Conservation (phyloP, 2,329 filamentous ascomycete genomes). For the Bipolaris cookei region DNA sequence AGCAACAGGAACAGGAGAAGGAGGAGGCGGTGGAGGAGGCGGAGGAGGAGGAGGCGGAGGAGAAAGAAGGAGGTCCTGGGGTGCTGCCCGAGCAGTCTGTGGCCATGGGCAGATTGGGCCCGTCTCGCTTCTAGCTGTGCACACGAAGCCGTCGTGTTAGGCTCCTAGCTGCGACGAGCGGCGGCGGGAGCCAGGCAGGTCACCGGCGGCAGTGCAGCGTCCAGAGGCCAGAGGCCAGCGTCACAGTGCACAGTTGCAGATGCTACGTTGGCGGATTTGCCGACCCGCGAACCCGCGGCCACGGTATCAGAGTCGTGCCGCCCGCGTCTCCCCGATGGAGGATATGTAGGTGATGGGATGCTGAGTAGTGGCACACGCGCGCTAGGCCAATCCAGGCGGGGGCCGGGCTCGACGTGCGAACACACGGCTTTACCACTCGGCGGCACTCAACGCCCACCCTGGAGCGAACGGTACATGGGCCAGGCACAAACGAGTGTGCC, state of each 20-base stretch:
- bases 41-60: not conserved
- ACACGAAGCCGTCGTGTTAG: slow-evolving; percentile 10
- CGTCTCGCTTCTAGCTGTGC: not conserved
- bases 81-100: not conserved
- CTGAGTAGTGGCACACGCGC: slow-evolving; percentile 8
- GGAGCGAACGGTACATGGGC: slow-evolving; percentile 9
- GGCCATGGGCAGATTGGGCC: not conserved
- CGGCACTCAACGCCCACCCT: not conserved
- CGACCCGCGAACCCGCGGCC: slow-evolving; percentile 27
- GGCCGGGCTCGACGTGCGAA: no score
- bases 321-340: slow-evolving; percentile 18
- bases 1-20: not conserved
- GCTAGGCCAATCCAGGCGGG: slow-evolving; percentile 5
- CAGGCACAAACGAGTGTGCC: slow-evolving; percentile 6
- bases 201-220: not conserved
- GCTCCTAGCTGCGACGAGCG: slow-evolving; percentile 2
- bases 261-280: slow-evolving; percentile 23
- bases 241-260: slow-evolving; percentile 10
- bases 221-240: not conserved
- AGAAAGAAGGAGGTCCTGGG: not conserved
- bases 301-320: slow-evolving; percentile 22
- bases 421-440: slow-evolving; percentile 7
- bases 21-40: not conserved
- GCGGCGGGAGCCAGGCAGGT: slow-evolving; percentile 4
- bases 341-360: slow-evolving; percentile 9